Conservation (phyloP, 768 basidiomycete genomes). For the Xanthoconium purpureum region DNA sequence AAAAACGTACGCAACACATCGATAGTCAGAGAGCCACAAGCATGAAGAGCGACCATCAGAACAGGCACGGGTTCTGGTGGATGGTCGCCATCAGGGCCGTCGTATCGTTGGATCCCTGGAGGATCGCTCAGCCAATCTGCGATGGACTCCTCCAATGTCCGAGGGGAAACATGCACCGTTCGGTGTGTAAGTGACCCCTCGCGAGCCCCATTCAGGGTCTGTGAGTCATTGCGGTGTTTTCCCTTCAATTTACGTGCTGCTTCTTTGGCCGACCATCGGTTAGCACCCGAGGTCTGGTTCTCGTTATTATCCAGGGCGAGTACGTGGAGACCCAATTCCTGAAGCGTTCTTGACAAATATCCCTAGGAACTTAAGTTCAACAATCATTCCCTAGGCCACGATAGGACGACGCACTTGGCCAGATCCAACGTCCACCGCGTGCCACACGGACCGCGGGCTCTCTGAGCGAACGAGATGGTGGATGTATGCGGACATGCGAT, state of each 20-base stretch:
- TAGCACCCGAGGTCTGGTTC: conserved; percentile 57
- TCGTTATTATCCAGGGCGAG: conserved; percentile 67
- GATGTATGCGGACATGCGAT: conserved; percentile 58
- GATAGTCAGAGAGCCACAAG: conserved; percentile 71
- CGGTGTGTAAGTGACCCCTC: conserved; percentile 49
- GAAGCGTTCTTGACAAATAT: conserved; percentile 55
- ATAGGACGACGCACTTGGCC: conserved; percentile 50
- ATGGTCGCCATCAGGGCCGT: background rate
- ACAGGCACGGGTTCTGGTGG: conserved; percentile 38
- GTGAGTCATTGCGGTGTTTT: conserved; percentile 2
- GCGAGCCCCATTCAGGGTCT: background rate
- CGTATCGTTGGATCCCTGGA: background rate
- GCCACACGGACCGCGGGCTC: conserved; percentile 26
- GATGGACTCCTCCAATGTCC: conserved; percentile 44
- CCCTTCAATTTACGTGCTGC: conserved; percentile 17
- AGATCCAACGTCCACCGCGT: conserved; percentile 71
- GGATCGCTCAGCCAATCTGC: conserved; percentile 48
- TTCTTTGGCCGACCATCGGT: conserved; percentile 38
- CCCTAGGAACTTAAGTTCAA: conserved; percentile 38
- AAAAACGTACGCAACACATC: conserved; percentile 59
- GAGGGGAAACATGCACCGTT: conserved; percentile 52
- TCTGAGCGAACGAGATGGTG: conserved; percentile 32
- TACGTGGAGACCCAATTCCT: conserved; percentile 41
- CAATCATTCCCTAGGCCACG: background rate
- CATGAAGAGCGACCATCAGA: conserved; percentile 67